A percentile compares a stretch with the other conserved stretches of the same genome.
phyloP scores from a whole-genome alignment of 1,284 basidiomycete species.

The Microbotryum intermedium region DNA sequence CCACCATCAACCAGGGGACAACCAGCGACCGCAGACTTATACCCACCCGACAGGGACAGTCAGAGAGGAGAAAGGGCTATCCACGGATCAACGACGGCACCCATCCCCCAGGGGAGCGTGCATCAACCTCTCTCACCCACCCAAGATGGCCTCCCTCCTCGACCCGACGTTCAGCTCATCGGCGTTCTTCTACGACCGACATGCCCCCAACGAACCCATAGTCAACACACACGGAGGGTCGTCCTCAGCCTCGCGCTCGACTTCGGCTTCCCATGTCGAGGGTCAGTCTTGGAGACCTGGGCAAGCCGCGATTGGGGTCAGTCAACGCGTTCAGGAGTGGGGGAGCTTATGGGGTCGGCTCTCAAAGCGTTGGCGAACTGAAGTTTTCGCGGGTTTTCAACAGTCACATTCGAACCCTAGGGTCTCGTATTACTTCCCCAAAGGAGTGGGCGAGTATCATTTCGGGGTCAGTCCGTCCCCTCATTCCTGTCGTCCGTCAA shows the following conservation, averaged over 20 bases:
- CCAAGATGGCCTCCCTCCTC: not conserved
- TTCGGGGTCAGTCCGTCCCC: conserved; percentile 61
- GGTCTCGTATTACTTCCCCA: conserved; percentile 92
- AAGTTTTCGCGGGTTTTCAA: too few relatives aligned
- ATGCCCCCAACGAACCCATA: not conserved
- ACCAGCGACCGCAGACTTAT: too few relatives aligned
- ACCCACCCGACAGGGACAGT: too few relatives aligned
- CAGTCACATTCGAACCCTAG: conserved; percentile 26
- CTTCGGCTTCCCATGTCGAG: too few relatives aligned
- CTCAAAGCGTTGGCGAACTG: too few relatives aligned
- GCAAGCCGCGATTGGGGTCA: too few relatives aligned
- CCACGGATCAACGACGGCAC: not conserved
- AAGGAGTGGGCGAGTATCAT: conserved; percentile 88
- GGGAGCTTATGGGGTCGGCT: too few relatives aligned
- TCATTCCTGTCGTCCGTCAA: not conserved
- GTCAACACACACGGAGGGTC: not conserved
- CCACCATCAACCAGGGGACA: too few relatives aligned
- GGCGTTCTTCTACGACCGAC: conserved; percentile 9
- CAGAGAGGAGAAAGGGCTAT: too few relatives aligned
- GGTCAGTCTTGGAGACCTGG: too few relatives aligned
- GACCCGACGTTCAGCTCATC: conserved; percentile 11
- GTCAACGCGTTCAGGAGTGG: too few relatives aligned
- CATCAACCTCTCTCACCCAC: not conserved
- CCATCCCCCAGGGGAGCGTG: not conserved
- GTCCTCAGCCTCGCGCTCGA: too few relatives aligned